These are phyloP conservation scores for Hypoxylon sp. DNA, from an alignment of 2,329 filamentous ascomycete genomes.

Conservation along the genomic window DNA sequence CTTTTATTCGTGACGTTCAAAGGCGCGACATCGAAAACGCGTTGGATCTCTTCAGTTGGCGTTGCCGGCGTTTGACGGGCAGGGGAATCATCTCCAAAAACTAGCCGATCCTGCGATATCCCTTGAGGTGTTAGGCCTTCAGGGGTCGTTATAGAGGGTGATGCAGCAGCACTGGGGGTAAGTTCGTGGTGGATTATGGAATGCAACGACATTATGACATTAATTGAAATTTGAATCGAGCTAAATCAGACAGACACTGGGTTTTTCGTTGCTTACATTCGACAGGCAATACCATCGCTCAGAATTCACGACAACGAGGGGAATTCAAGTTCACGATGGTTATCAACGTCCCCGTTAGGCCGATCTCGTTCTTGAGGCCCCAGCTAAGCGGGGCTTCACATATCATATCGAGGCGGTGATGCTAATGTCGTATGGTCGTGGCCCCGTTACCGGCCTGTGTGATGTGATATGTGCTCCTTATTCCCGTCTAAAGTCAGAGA, in stretches of 20 bases:
- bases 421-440: not conserved
- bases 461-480: not conserved
- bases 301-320: not conserved
- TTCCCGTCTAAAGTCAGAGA: too few relatives aligned
- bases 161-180: conserved; percentile 1
- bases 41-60: conserved; percentile 28
- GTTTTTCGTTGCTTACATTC: too few relatives aligned
- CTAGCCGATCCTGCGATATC: not conserved
- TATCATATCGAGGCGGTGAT: conserved; percentile 14
- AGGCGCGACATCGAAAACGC: conserved; percentile 38
- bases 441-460: conserved; percentile 21
- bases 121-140: not conserved
- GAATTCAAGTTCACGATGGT: not conserved
- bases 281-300: not conserved
- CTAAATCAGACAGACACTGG: too few relatives aligned
- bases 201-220: conserved; percentile 26
- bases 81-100: not conserved
- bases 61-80: not conserved
- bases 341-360: not conserved
- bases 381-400: conserved; percentile 11
- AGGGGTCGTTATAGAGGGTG: not conserved
- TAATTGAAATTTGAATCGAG: too few relatives aligned
- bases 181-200: conserved; percentile 27
- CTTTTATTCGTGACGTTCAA: conserved; percentile 33
- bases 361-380: conserved; percentile 19